These are phyloP conservation scores for Chlorencoelia australis DNA, from an alignment of 2,329 filamentous ascomycete species.

Conservation along the genomic window DNA sequence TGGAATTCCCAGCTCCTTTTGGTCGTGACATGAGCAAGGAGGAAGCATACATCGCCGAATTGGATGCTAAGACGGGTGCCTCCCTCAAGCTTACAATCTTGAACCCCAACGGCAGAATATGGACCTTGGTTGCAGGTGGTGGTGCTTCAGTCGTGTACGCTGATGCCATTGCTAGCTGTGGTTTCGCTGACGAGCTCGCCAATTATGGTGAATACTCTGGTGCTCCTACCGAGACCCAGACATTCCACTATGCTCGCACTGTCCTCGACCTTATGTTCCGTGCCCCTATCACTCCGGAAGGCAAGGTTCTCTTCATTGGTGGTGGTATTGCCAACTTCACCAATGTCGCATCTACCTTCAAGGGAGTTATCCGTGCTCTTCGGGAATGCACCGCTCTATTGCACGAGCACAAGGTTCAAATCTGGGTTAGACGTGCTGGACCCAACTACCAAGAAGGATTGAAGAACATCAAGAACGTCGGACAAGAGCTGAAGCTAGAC, in stretches of 20 bases:
- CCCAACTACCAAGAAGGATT: slow-evolving; percentile 99
- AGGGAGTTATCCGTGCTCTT: slow-evolving; percentile 95
- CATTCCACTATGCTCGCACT: slow-evolving; percentile 96
- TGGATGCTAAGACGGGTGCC: slow-evolving; percentile 98
- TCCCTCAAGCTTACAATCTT: slow-evolving; percentile 97
- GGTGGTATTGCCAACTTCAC: slow-evolving; percentile 99
- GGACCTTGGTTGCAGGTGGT: slow-evolving; percentile 97
- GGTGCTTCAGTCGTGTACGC: slow-evolving; percentile 99
- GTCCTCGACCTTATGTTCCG: slow-evolving; percentile 97
- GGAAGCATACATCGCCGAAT: slow-evolving; percentile 96
- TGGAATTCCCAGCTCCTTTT: slow-evolving; percentile 98
- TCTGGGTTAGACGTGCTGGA: slow-evolving; percentile 84
- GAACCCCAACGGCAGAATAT: slow-evolving; percentile 84
- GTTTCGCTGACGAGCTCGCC: slow-evolving; percentile 90
- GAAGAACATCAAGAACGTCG: slow-evolving; percentile 98
- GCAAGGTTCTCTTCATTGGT: slow-evolving; percentile 98
- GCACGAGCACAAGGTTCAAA: slow-evolving; percentile 93
- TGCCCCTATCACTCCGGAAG: slow-evolving; percentile 71
- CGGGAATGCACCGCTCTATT: slow-evolving; percentile 79
- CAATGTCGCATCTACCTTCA: slow-evolving; percentile 98
- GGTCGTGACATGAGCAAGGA: slow-evolving; percentile 98
- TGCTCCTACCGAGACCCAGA: slow-evolving; percentile 96
- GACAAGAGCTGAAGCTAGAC: slow-evolving; percentile 84
- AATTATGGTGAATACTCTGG: slow-evolving; percentile 99
- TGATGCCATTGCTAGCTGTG: slow-evolving; percentile 92